A percentile compares a stretch with the other conserved stretches of the same genome.
phyloP scores from a whole-genome alignment of 495 filamentous ascomycete species.

The Xylaria venustula region DNA sequence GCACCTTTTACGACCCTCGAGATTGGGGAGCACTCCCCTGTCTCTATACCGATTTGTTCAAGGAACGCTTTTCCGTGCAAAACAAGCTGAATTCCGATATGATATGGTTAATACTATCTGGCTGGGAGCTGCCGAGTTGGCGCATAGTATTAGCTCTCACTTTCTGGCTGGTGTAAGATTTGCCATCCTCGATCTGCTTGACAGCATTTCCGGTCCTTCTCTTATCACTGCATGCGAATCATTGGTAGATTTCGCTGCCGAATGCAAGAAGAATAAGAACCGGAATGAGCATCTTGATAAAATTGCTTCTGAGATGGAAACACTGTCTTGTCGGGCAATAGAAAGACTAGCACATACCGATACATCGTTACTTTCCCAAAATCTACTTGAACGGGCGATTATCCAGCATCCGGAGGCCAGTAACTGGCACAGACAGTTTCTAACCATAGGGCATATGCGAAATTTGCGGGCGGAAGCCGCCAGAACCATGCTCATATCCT shows the following conservation, averaged over 20 bases:
- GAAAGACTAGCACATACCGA: conserved; percentile 24
- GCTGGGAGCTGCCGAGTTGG: conserved; percentile 15
- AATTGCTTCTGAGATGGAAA: conserved; percentile 13
- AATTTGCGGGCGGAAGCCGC: conserved; percentile 25
- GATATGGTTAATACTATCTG: conserved; percentile 23
- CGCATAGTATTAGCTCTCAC: conserved; percentile 14
- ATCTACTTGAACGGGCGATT: conserved; percentile 26
- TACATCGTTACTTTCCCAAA: conserved; percentile 21
- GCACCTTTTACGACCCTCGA: conserved; percentile 5
- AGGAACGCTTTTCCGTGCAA: conserved; percentile 14
- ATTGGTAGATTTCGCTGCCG: conserved; percentile 16
- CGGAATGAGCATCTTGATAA: conserved; percentile 13
- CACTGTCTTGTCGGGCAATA: conserved; percentile 22
- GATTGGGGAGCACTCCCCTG: conserved; percentile 4
- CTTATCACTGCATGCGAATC: conserved; percentile 14
- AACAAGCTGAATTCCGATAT: conserved; percentile 16
- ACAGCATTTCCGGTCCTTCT: conserved; percentile 15
- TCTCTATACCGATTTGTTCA: conserved; percentile 7
- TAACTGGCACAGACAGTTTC: conserved; percentile 33
- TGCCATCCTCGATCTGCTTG: conserved; percentile 6
- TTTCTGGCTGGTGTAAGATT: conserved; percentile 11
- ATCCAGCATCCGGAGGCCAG: conserved; percentile 34
- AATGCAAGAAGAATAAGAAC: conserved; percentile 11
- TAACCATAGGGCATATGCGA: conserved; percentile 22
- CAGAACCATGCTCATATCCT: conserved; percentile 20